Conservation (phyloP, 1,284 basidiomycete genomes). For the Vanrija pseudolonga region DNA sequence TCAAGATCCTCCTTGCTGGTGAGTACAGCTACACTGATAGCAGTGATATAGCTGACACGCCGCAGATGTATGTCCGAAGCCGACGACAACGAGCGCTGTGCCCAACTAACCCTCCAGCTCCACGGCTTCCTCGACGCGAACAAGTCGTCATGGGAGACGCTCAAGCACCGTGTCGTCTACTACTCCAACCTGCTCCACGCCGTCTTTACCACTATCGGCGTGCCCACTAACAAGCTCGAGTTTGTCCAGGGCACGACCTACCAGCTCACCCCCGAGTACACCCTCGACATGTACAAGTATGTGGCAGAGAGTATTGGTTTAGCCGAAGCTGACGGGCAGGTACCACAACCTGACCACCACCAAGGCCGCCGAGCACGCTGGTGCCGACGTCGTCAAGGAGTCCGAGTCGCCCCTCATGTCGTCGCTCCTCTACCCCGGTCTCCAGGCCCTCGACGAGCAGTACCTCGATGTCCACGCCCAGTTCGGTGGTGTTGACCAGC, state of each 20-base stretch:
- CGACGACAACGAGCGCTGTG: neutral
- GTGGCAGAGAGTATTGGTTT: conserved; percentile 1
- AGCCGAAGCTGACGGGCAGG: conserved; percentile 28
- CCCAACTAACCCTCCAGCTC: conserved; percentile 58
- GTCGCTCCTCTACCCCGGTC: conserved; percentile 89
- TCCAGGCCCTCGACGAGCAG: conserved; percentile 96
- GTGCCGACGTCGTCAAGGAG: conserved; percentile 99
- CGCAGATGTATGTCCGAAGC: conserved; percentile 10
- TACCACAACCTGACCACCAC: conserved; percentile 86
- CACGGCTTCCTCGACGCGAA: conserved; percentile 98
- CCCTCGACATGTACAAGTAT: conserved; percentile 80
- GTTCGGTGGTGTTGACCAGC: conserved; percentile 94
- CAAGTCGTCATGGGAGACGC: conserved; percentile 94
- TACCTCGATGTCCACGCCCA: conserved; percentile 96
- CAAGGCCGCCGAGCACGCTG: conserved; percentile 96
- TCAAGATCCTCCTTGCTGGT: conserved; percentile 88
- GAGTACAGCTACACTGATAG: conserved; percentile 21
- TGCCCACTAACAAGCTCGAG: conserved; percentile 76
- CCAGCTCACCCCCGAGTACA: conserved; percentile 89
- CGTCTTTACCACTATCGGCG: conserved; percentile 81
- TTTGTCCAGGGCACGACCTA: conserved; percentile 79
- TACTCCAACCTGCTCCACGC: conserved; percentile 78
- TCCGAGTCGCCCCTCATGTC: conserved; percentile 87
- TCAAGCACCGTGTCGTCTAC: conserved; percentile 83
- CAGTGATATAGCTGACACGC: conserved; percentile 1